phyloP scores from a whole-genome alignment of 164 flowering plant species.

The Taxillus chinensis region DNA sequence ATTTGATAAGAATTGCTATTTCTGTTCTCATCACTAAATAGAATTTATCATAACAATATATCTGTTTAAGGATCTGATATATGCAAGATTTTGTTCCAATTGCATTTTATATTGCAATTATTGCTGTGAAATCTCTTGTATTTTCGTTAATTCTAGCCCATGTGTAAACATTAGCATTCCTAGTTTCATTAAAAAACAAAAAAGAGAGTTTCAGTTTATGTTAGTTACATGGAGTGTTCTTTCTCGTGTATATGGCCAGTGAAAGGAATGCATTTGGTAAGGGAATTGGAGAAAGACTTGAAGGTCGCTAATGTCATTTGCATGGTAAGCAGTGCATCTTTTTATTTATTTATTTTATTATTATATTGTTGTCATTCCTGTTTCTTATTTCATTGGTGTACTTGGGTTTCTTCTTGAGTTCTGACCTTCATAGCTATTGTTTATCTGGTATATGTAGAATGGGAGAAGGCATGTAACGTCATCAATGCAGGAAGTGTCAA shows the following conservation, averaged over 20 bases:
- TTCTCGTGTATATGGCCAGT: slow-evolving; percentile 52
- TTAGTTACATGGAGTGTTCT: slow-evolving; percentile 11
- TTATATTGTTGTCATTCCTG: background rate
- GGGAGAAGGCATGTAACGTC: slow-evolving; percentile 82
- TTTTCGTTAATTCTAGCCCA: too few relatives aligned
- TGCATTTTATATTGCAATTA: too few relatives aligned
- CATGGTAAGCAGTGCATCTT: slow-evolving; percentile 56
- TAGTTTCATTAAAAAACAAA: too few relatives aligned
- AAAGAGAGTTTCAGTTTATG: background rate
- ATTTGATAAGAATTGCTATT: too few relatives aligned
- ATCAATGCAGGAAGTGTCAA: slow-evolving; percentile 90
- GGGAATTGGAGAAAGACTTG: slow-evolving; percentile 92
- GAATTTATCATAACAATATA: too few relatives aligned
- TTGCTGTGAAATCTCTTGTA: too few relatives aligned
- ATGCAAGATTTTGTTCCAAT: too few relatives aligned
- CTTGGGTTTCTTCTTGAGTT: background rate
- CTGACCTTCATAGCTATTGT: background rate
- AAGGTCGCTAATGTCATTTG: slow-evolving; percentile 96
- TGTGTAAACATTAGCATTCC: too few relatives aligned
- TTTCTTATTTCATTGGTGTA: background rate
- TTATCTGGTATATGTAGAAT: slow-evolving; percentile 48
- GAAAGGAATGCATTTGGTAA: slow-evolving; percentile 97
- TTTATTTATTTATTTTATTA: background rate
- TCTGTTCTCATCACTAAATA: too few relatives aligned
- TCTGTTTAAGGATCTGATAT: too few relatives aligned